Percentiles rank a stretch among this genome's conserved stretches.
phyloP scores from a whole-genome alignment of 345 rosid genomes.

The Rhodomyrtus tomentosa region DNA sequence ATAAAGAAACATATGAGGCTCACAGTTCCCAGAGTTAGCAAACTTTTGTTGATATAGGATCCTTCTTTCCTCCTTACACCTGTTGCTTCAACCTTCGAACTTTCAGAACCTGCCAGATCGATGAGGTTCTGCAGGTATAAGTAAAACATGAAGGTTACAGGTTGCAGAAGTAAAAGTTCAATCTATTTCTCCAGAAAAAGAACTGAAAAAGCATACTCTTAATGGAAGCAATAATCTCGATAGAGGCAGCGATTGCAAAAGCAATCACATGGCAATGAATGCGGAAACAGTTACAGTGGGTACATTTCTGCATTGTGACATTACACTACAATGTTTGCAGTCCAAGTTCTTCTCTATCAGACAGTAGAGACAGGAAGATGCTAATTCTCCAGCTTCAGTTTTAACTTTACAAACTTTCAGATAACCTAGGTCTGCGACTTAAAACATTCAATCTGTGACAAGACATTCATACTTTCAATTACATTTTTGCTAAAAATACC shows the following conservation, averaged over 20 bases:
- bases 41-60: conserved; percentile 92
- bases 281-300: neutral
- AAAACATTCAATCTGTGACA: neutral
- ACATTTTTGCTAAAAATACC: neutral
- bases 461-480: neutral
- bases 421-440: neutral
- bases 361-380: neutral
- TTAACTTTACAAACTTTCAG: neutral
- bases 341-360: neutral
- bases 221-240: neutral
- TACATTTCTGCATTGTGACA: neutral
- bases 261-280: neutral
- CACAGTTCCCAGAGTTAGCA: conserved; percentile 97
- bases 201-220: neutral
- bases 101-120: conserved; percentile 99
- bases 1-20: conserved; percentile 13
- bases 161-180: neutral
- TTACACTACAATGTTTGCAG: neutral
- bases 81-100: conserved; percentile 95
- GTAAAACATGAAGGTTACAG: conserved; percentile 27
- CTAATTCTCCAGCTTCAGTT: neutral
- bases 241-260: neutral
- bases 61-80: conserved; percentile 97
- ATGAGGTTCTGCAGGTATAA: conserved; percentile 89
- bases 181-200: neutral